Evolutionary conservation across 371 early-diverging fungal genomes (phyloP).

Genomic region (Mortierella sp.): DNA sequence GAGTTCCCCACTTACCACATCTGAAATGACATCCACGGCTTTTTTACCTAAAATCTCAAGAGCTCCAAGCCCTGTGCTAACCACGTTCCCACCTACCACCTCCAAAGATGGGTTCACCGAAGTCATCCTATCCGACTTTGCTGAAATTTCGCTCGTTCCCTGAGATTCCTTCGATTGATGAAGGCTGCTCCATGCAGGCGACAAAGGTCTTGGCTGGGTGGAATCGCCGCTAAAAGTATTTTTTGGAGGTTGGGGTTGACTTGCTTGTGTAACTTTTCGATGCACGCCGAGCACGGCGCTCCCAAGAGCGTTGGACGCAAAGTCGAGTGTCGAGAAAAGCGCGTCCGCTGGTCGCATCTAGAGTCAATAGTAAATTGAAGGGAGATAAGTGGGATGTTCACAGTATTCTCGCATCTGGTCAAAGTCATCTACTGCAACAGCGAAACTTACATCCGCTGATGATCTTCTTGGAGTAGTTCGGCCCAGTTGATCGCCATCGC

Average conservation of each 20-base stretch:
- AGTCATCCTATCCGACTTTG: slow-evolving; percentile 17
- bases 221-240: background rate
- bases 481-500: background rate
- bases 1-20: slow-evolving; percentile 33
- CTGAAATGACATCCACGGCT: slow-evolving; percentile 51
- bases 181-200: slow-evolving; percentile 9
- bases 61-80: slow-evolving; percentile 52
- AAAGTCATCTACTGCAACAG: background rate
- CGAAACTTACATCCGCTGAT: slow-evolving; percentile 30
- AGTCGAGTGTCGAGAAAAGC: slow-evolving; percentile 49
- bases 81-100: slow-evolving; percentile 45
- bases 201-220: background rate
- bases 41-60: slow-evolving; percentile 49
- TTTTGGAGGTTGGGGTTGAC: slow-evolving; percentile 11
- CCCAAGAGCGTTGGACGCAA: slow-evolving; percentile 51
- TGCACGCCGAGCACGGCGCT: slow-evolving; percentile 53
- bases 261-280: slow-evolving; percentile 44
- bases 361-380: background rate
- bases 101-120: slow-evolving; percentile 30
- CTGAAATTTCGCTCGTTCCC: background rate
- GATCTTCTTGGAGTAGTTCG: slow-evolving; percentile 13
- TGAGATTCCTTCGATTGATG: background rate
- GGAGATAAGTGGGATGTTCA: background rate
- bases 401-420: background rate
- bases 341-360: slow-evolving; percentile 48